Conservation (phyloP, 352 stramenopile genomes). For the Phytophthora melonis region DNA sequence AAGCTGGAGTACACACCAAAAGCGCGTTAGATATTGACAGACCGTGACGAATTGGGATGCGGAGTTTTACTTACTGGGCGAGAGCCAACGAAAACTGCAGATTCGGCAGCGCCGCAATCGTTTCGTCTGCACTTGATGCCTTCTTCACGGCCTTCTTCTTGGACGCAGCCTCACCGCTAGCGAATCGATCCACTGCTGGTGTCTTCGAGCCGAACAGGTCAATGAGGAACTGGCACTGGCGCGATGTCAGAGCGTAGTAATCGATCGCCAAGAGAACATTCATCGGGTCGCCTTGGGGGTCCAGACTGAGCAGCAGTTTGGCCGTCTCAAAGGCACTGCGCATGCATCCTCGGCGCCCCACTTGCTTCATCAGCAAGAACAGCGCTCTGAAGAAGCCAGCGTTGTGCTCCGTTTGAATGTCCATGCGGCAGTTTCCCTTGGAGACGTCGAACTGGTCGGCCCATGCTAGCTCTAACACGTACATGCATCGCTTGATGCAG, state of each 20-base stretch:
- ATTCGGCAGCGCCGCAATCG: slow-evolving; percentile 68
- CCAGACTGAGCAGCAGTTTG: slow-evolving; percentile 77
- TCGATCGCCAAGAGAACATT: slow-evolving; percentile 82
- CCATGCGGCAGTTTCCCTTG: slow-evolving; percentile 86
- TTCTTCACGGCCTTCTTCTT: slow-evolving; percentile 34
- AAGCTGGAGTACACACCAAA: slow-evolving; percentile 51
- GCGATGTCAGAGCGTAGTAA: slow-evolving; percentile 84
- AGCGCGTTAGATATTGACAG: slow-evolving; percentile 13
- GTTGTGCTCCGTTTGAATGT: slow-evolving; percentile 82
- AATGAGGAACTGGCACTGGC: slow-evolving; percentile 84
- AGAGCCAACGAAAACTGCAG: slow-evolving; percentile 82
- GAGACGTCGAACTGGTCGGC: slow-evolving; percentile 85
- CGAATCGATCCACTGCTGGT: slow-evolving; percentile 64
- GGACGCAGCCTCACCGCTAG: slow-evolving; percentile 10
- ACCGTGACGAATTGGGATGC: neutral
- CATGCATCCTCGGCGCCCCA: slow-evolving; percentile 82
- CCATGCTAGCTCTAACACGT: slow-evolving; percentile 85
- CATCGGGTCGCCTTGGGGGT: slow-evolving; percentile 85
- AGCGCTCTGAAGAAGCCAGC: slow-evolving; percentile 78
- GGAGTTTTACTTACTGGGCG: slow-evolving; percentile 55
- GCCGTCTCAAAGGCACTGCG: slow-evolving; percentile 88
- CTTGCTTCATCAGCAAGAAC: slow-evolving; percentile 87
- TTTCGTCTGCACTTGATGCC: slow-evolving; percentile 28
- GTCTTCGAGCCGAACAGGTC: slow-evolving; percentile 70
- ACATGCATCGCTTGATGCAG: slow-evolving; percentile 90